These are phyloP conservation scores for Chaetomiaceae sp. DNA, from an alignment of 2,329 filamentous ascomycete genomes.

Conservation along the genomic window DNA sequence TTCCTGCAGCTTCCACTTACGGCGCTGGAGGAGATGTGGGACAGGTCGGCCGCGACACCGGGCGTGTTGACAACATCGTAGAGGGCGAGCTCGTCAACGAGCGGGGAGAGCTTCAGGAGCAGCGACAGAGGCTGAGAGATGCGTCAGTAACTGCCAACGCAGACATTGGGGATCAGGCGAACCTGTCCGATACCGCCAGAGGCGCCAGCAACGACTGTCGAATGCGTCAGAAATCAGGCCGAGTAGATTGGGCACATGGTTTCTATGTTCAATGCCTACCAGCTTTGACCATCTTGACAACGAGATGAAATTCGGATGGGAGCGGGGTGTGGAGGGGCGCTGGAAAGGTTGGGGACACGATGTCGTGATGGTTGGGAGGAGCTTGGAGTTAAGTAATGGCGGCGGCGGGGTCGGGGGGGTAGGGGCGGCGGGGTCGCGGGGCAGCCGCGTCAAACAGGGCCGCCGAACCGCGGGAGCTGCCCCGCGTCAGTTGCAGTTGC, in stretches of 20 bases:
- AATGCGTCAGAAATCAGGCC: conserved; percentile 16
- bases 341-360: conserved; percentile 4
- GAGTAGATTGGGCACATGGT: conserved; percentile 9
- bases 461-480: conserved; percentile 6
- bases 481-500: conserved; percentile 1
- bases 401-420: too few relatives aligned
- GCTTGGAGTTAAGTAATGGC: conserved; percentile 18
- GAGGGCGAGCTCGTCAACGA: conserved; percentile 87
- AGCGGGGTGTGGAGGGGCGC: conserved; percentile 9
- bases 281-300: conserved; percentile 37
- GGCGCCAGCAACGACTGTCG: conserved; percentile 79
- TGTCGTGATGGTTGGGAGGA: conserved; percentile 5
- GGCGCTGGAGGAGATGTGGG: conserved; percentile 90
- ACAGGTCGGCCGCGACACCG: conserved; percentile 92
- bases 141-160: conserved; percentile 19
- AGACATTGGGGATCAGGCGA: conserved; percentile 28
- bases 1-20: conserved; percentile 40
- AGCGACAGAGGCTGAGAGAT: conserved; percentile 78
- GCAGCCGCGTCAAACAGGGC: neutral
- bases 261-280: conserved; percentile 26
- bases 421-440: conserved; percentile 19
- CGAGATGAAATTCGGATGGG: conserved; percentile 1
- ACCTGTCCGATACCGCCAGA: conserved; percentile 99
- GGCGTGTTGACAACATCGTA: conserved; percentile 99
- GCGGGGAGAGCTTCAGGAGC: conserved; percentile 84